Evolutionary conservation across 352 stramenopile species (phyloP), one percentile per base, ranked within the genome.

Genomic region (Phytophthora europaea): DNA sequence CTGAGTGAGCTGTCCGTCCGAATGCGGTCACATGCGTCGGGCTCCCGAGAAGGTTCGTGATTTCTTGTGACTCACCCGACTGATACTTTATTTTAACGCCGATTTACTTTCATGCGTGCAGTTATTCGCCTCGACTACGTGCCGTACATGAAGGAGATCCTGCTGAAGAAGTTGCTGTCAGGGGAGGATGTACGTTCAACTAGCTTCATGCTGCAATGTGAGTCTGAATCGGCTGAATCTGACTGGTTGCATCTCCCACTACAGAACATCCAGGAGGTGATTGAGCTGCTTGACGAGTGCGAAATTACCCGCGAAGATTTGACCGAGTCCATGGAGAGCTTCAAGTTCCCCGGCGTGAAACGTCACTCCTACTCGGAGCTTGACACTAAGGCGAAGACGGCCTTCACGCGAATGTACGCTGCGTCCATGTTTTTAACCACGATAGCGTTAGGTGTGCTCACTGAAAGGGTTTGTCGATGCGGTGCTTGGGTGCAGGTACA

Each of bases 261-360:
- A 8, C 51, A 94, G 82, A 88, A 95, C 48, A 84, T 98, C 23
- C 70, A 91, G 6, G 90, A 98, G 63, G 93, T 97, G 50, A 99
- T 99, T 61, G 83, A 90, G 18, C 81, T 99, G 34, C 93, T 99
- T 70, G 97, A 99, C 73, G 87, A 95, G 52, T 99, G 99, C 74
- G 98, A 98, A 52, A 93, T 99, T 58, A 97, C 87, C 56, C 93
- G 97, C 48, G 98, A 99, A 75, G 98, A 99, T 77, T 70, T 99
- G 22, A 98, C 99, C 12, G 98, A 99, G 77, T 98, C 96, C 20
- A 94, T 99, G 81, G 93, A 99, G 68, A 92, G 82, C 72, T 94
- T 97, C 74, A 92, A 94, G 71, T 84, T 97, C 61, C 82, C 83
- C 7, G 87, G 85, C 36, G 72, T 95, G 56, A 91, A 92, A 67